phyloP scores from a whole-genome alignment of 345 rosid species.

The Limnanthes douglasii region DNA sequence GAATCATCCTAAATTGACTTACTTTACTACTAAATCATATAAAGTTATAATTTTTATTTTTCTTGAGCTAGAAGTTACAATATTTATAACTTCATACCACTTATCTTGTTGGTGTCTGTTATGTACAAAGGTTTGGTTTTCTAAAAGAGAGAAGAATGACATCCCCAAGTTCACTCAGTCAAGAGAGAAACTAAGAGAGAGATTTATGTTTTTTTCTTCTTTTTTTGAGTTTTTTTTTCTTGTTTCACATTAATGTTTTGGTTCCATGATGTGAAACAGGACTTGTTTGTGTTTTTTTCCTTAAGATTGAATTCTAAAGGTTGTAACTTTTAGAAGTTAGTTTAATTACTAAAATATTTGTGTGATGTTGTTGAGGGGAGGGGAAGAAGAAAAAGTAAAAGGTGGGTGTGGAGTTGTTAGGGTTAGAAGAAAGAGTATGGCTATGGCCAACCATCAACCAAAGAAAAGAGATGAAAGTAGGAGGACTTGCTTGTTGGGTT shows the following conservation, averaged over 20 bases:
- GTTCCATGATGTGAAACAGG: constrained; percentile 6
- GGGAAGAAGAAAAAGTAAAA: background rate
- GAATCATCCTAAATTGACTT: constrained; percentile 44
- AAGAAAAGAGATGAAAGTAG: constrained; percentile 8
- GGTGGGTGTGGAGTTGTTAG: constrained; percentile 16
- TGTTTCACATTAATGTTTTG: background rate
- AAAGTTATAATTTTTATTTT: no score
- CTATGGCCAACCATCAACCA: constrained; percentile 23
- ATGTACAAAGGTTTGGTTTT: constrained; percentile 20
- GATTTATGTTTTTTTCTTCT: constrained; percentile 1
- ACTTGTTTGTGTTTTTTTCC: no score
- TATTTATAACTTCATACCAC: background rate
- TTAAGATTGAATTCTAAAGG: no score
- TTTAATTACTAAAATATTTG: no score
- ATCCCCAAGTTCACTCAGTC: constrained; percentile 5
- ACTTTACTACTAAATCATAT: no score
- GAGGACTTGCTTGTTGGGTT: constrained; percentile 19
- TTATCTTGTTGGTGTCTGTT: constrained; percentile 6
- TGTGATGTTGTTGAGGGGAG: background rate
- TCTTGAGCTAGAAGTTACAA: no score
- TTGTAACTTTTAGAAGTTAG: no score
- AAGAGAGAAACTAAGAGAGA: background rate
- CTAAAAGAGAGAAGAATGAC: background rate
- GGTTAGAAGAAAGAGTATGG: constrained; percentile 12
- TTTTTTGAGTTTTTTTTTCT: constrained; percentile 3